phyloP scores from a whole-genome alignment of 805 yeast species.

The Kluyveromyces siamensis region DNA sequence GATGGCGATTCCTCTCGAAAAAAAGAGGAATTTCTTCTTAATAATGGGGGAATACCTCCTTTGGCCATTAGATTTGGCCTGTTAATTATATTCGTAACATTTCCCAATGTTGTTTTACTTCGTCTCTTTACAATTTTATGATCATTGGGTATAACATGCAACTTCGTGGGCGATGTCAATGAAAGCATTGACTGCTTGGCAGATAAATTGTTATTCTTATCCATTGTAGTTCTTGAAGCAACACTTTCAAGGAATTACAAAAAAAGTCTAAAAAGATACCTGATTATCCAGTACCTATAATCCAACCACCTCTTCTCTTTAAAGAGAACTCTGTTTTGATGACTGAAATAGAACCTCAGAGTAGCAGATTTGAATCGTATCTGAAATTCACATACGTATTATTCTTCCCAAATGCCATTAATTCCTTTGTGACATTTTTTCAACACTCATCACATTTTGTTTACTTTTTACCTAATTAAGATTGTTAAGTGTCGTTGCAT shows the following conservation, averaged over 20 bases:
- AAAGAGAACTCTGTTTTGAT: too few relatives aligned
- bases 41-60: constrained; percentile 24
- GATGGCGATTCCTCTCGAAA: constrained; percentile 22
- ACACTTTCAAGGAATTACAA: neutral
- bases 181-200: constrained; percentile 28
- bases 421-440: constrained; percentile 2
- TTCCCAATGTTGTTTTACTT: constrained; percentile 20
- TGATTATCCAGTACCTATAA: neutral
- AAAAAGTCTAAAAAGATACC: neutral
- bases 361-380: neutral
- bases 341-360: too few relatives aligned
- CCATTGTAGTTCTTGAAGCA: constrained; percentile 6
- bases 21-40: constrained; percentile 26
- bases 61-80: constrained; percentile 16
- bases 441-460: constrained; percentile 4
- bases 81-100: constrained; percentile 11
- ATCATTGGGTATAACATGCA: constrained; percentile 36
- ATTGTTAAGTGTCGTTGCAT: neutral
- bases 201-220: neutral
- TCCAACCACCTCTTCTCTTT: neutral
- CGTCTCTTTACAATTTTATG: constrained; percentile 17
- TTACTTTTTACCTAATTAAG: constrained; percentile 15
- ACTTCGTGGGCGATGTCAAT: constrained; percentile 37
- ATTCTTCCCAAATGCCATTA: neutral
- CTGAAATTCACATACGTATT: neutral